A percentile compares a stretch with the other conserved stretches of the same genome.
Conservation (phyloP, 202 grass and related monocot genomes). For the Dendrocalamus latiflorus region DNA sequence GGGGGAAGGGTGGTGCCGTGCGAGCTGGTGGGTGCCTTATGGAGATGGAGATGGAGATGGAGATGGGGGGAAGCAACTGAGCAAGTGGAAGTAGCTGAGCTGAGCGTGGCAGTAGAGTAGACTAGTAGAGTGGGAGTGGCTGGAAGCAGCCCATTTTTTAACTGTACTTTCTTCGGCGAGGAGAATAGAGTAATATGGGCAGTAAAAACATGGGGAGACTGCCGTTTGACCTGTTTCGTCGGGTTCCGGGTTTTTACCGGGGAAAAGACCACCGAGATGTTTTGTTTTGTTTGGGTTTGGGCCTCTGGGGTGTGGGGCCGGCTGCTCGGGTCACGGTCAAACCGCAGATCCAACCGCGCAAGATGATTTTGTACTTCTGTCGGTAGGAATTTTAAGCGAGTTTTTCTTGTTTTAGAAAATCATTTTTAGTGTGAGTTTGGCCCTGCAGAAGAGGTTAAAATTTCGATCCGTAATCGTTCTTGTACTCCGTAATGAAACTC, state of each 20-base stretch:
- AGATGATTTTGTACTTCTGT: background rate
- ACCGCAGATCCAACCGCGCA: background rate
- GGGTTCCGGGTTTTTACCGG: background rate
- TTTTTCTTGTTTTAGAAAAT: background rate
- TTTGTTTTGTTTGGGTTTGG: background rate
- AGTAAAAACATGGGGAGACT: background rate
- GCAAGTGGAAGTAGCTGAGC: constrained; percentile 16
- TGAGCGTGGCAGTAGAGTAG: background rate
- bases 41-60: too few species aligned
- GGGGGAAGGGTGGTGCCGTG: background rate
- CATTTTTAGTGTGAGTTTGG: background rate
- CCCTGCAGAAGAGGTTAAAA: background rate
- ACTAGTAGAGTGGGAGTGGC: background rate
- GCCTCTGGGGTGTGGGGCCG: background rate
- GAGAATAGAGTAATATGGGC: background rate
- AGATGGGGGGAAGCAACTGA: background rate
- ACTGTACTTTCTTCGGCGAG: background rate
- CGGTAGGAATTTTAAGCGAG: background rate
- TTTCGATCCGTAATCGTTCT: background rate
- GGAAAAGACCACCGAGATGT: background rate
- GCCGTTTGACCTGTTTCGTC: background rate
- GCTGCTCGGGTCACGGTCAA: background rate
- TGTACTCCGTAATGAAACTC: too few species aligned
- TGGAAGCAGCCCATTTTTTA: background rate
- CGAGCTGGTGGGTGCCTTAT: constrained; percentile 1